Evolutionary conservation across 345 rosid genomes (phyloP).

Genomic region (Boechera divaricarpa): DNA sequence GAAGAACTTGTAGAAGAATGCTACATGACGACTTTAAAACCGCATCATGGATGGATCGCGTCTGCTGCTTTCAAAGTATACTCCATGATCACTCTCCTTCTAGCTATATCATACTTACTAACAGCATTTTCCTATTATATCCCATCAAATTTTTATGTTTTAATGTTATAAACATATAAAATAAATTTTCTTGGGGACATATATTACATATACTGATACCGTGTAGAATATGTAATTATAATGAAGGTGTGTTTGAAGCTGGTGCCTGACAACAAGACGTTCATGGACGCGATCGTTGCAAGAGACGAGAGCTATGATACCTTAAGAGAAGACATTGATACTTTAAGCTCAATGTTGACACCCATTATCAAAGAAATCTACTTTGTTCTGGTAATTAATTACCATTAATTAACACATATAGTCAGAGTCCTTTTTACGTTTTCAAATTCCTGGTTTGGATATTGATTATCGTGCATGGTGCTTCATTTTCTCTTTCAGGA

Average conservation of each 20-base stretch:
- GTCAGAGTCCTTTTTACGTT: background rate
- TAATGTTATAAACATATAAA: background rate
- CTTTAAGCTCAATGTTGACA: constrained; percentile 56
- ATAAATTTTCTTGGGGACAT: background rate
- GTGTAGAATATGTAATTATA: background rate
- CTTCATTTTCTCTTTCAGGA: constrained; percentile 54
- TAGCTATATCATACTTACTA: constrained; percentile 19
- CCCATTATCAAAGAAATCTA: constrained; percentile 72
- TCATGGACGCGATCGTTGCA: constrained; percentile 59
- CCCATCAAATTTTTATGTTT: background rate
- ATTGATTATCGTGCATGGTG: constrained; percentile 32
- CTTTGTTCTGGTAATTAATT: constrained; percentile 67
- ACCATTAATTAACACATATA: background rate
- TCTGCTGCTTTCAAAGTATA: constrained; percentile 88
- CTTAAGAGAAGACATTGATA: constrained; percentile 63
- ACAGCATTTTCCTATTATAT: background rate
- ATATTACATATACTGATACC: constrained; percentile 2
- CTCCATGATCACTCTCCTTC: background rate
- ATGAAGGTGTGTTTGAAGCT: constrained; percentile 78
- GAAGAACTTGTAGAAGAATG: constrained; percentile 83
- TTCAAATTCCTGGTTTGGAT: background rate
- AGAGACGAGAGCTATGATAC: constrained; percentile 57
- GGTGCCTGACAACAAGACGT: constrained; percentile 69
- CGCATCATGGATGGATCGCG: constrained; percentile 95
- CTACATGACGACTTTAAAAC: constrained; percentile 70